A percentile compares a stretch with the other conserved stretches of the same genome.
phyloP scores from a whole-genome alignment of 306 rosid species.

The Cucumis hystrix region DNA sequence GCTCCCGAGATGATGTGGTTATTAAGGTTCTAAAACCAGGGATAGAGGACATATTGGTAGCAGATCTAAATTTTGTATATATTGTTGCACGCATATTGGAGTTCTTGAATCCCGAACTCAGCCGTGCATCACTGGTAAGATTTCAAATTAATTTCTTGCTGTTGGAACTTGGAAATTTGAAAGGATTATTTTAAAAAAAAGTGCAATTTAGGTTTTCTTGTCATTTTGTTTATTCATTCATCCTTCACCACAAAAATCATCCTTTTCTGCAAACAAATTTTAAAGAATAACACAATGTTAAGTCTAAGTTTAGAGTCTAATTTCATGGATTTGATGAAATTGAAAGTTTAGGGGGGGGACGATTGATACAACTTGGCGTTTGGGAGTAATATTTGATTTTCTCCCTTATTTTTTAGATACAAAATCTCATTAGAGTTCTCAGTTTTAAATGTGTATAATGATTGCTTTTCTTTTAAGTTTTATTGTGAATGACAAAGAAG shows the following conservation, averaged over 20 bases:
- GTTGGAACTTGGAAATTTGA: conserved; percentile 2
- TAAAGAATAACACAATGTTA: background rate
- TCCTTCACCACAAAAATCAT: background rate
- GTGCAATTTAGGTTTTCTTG: background rate
- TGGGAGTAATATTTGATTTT: background rate
- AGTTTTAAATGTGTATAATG: background rate
- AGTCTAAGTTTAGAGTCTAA: background rate
- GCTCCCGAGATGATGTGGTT: conserved; percentile 84
- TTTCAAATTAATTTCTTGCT: conserved; percentile 2
- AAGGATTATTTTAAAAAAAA: background rate
- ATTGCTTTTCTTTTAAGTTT: background rate
- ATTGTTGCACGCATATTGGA: conserved; percentile 83
- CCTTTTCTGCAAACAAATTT: background rate
- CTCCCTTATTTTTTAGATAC: background rate
- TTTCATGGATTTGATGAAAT: background rate
- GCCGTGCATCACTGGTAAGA: conserved; percentile 75
- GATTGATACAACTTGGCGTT: background rate
- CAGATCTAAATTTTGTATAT: conserved; percentile 88
- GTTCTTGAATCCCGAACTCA: conserved; percentile 83
- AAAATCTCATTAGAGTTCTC: background rate
- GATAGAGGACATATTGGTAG: conserved; percentile 78
- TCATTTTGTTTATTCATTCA: background rate
- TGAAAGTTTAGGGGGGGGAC: background rate
- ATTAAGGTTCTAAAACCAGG: conserved; percentile 96
- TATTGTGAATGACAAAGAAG: background rate